phyloP scores from a whole-genome alignment of 1,284 basidiomycete species.

The Ustilago crameri region DNA sequence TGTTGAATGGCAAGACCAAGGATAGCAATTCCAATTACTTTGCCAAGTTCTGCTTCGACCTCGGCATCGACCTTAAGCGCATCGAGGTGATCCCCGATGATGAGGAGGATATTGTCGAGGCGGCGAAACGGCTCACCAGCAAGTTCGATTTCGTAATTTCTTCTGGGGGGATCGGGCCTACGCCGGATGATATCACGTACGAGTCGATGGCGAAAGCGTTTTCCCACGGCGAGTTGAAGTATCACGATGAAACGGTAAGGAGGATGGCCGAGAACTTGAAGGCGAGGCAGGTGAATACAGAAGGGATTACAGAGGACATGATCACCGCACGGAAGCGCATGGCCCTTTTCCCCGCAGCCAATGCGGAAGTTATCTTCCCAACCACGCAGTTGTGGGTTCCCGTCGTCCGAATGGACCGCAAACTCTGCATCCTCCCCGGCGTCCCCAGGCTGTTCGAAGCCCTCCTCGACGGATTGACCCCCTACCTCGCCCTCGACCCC shows the following conservation, averaged over 20 bases:
- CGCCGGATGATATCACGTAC: slow-evolving; percentile 78
- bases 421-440: slow-evolving; percentile 89
- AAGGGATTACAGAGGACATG: slow-evolving; percentile 75
- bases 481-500: slow-evolving; percentile 71
- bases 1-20: slow-evolving; percentile 75
- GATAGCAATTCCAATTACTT: slow-evolving; percentile 79
- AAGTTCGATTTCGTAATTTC: slow-evolving; percentile 51
- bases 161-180: slow-evolving; percentile 63
- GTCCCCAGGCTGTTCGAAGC: slow-evolving; percentile 83
- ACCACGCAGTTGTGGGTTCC: slow-evolving; percentile 78
- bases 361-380: slow-evolving; percentile 60
- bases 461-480: slow-evolving; percentile 71
- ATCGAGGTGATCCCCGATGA: slow-evolving; percentile 93
- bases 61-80: slow-evolving; percentile 66
- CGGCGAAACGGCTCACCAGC: slow-evolving; percentile 80
- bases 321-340: slow-evolving; percentile 59
- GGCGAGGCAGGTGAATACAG: slow-evolving; percentile 73
- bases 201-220: slow-evolving; percentile 87
- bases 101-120: slow-evolving; percentile 86
- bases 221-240: slow-evolving; percentile 72
- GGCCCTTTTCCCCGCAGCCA: slow-evolving; percentile 58
- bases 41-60: slow-evolving; percentile 68
- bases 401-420: slow-evolving; percentile 82
- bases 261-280: slow-evolving; percentile 80
- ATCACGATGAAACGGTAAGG: slow-evolving; percentile 82